Conservation (phyloP, 164 flowering plant genomes). For the Liquidambar formosana region DNA sequence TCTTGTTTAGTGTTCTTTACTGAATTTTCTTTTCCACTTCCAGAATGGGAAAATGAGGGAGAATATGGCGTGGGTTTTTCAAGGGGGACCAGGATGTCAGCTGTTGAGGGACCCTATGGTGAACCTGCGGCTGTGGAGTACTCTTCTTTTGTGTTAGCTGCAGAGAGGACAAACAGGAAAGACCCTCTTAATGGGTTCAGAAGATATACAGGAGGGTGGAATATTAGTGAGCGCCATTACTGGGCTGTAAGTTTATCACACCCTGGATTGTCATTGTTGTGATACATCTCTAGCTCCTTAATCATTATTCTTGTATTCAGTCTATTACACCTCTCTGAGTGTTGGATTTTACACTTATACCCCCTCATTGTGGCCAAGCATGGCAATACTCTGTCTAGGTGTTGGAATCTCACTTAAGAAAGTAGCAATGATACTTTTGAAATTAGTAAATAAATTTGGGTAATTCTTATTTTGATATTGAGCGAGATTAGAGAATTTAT, state of each 20-base stretch:
- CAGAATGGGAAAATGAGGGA: constrained; percentile 11
- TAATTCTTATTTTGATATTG: no score
- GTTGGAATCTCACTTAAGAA: no score
- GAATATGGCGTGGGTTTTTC: constrained; percentile 7
- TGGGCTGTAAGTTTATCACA: constrained; percentile 56
- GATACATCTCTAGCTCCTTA: background rate
- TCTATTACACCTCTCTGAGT: background rate
- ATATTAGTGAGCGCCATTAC: constrained; percentile 54
- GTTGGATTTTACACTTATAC: no score
- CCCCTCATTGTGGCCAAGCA: no score
- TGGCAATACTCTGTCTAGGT: no score
- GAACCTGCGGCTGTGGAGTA: constrained; percentile 19
- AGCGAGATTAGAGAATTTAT: no score
- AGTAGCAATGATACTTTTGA: no score
- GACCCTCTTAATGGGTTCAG: constrained; percentile 61
- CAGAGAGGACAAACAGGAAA: constrained; percentile 51
- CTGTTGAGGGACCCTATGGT: constrained; percentile 20
- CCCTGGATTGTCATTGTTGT: background rate
- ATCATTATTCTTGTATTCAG: background rate
- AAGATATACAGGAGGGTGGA: constrained; percentile 63
- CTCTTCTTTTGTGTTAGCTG: constrained; percentile 45
- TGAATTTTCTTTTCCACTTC: constrained; percentile 3
- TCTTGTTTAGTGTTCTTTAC: background rate
- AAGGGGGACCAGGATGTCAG: constrained; percentile 10
- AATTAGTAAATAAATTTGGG: no score